Conservation (phyloP, 1,139 yeast species). For the Debaryomyces coudertii region DNA sequence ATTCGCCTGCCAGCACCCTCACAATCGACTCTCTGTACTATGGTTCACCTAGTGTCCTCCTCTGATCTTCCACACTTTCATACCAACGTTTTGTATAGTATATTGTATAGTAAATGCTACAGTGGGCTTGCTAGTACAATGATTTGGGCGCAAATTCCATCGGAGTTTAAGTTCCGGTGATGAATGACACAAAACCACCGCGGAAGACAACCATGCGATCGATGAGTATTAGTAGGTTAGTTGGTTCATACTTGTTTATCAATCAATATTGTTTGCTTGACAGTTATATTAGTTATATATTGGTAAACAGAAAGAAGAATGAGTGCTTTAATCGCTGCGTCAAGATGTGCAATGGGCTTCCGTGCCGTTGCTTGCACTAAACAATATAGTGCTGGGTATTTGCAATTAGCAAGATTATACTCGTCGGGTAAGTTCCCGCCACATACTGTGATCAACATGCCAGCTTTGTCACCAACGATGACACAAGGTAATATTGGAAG, state of each 20-base stretch:
- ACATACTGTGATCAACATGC: slow-evolving; percentile 79
- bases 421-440: slow-evolving; percentile 58
- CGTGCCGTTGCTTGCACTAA: slow-evolving; percentile 25
- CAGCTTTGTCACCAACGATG: slow-evolving; percentile 98
- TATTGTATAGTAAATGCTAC: not conserved
- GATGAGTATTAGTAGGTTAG: slow-evolving; percentile 8
- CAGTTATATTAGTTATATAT: slow-evolving; percentile 3
- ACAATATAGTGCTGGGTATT: slow-evolving; percentile 23
- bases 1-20: not conserved
- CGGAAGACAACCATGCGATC: slow-evolving; percentile 22
- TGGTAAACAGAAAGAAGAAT: slow-evolving; percentile 18
- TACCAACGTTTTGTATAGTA: slow-evolving; percentile 8
- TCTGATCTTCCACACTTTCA: slow-evolving; percentile 7
- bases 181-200: slow-evolving; percentile 13
- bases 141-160: not conserved
- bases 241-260: not conserved
- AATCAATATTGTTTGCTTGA: slow-evolving; percentile 1
- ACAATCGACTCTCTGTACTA: slow-evolving; percentile 13
- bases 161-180: slow-evolving; percentile 15
- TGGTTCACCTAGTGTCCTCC: slow-evolving; percentile 13
- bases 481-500: slow-evolving; percentile 88
- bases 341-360: slow-evolving; percentile 34
- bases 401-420: slow-evolving; percentile 43
- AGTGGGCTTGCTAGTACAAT: not conserved
- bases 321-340: slow-evolving; percentile 41